Percentiles rank a stretch among this genome's conserved stretches.
Evolutionary conservation across 495 filamentous ascomycete species (phyloP).

Genomic region (Penicillium fimorum): DNA sequence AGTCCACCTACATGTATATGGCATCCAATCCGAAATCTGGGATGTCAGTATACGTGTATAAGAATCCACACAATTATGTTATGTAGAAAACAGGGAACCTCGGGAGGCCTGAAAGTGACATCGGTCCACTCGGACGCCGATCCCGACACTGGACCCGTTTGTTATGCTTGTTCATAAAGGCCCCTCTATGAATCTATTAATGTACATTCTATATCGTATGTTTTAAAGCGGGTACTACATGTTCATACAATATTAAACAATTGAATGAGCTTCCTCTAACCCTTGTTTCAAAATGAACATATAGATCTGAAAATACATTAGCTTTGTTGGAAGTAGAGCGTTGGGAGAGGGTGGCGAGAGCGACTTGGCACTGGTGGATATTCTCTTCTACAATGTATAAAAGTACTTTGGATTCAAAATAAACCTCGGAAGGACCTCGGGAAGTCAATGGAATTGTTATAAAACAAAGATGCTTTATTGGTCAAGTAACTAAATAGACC

Average conservation of each 20-base stretch:
- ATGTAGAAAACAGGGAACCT: conserved; percentile 14
- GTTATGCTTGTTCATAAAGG: neutral
- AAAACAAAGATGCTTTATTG: neutral
- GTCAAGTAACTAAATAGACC: neutral
- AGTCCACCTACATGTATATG: neutral
- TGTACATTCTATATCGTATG: neutral
- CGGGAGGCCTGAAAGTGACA: conserved; percentile 1
- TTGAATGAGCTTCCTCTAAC: neutral
- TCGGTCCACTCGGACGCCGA: conserved; percentile 14
- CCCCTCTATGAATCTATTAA: neutral
- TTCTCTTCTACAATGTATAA: neutral
- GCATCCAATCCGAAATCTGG: neutral
- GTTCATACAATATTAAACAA: neutral
- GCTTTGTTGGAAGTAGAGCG: neutral
- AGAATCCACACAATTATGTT: neutral
- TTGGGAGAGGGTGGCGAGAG: neutral
- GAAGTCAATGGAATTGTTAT: neutral
- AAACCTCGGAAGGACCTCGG: too few species aligned
- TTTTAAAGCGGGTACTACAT: neutral
- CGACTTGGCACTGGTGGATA: neutral
- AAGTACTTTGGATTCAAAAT: neutral
- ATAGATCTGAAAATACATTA: neutral
- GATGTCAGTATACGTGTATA: conserved; percentile 2
- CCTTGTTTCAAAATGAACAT: neutral
- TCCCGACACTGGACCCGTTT: conserved; percentile 7